Evolutionary conservation across 2,329 filamentous ascomycete species (phyloP), one percentile per base, ranked within the genome.

Genomic region (Fusarium odoratissimum): DNA sequence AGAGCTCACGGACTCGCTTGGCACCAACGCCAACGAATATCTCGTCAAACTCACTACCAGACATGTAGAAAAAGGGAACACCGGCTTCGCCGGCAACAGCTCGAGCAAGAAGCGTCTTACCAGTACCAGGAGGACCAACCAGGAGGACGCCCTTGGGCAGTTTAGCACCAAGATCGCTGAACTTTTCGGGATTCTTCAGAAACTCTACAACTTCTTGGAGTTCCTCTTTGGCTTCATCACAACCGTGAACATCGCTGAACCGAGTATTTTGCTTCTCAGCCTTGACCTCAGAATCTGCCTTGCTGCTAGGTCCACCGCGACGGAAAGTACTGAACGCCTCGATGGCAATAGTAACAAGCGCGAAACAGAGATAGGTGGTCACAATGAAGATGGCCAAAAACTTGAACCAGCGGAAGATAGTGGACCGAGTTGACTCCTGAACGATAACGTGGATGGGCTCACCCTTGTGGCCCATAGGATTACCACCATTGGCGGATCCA

Each of bases 21-120:
- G 95, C 95, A 79, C 95, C 95, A 60, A 99, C 96, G 80, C 96
- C 96, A 40, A 99, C 97, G 79, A 98, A 99, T 58, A 99, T 92
- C 83, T 99, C 96, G 79, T 99, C 96, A 80, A 99, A 99, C 82
- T 99, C 96, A 65, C 94, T 97, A 56, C 96, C 96, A 79, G 96
- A 99, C 95, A 99, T 98, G 88, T 98, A 99, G 88, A 98, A 99
- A 88, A 99, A 99, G 3, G 96, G 96, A 23, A 99, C 96, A 62
- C 95, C 96, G 60, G 96, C 95, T 85, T 99, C 96, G 58, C 96
- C 96, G 52, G 96, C 96, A 68, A 99, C 96, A 61, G 96, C 97
- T 78, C 96, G 92, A 71, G 96, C 96, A 69, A 99, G 89, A 44
- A 99, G 89, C 17, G 96, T 99, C 85, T 99, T 99, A 84, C 96